These are phyloP conservation scores for Nicotiana knightiana DNA, from an alignment of 257 asterid genomes.

Conservation along the genomic window DNA sequence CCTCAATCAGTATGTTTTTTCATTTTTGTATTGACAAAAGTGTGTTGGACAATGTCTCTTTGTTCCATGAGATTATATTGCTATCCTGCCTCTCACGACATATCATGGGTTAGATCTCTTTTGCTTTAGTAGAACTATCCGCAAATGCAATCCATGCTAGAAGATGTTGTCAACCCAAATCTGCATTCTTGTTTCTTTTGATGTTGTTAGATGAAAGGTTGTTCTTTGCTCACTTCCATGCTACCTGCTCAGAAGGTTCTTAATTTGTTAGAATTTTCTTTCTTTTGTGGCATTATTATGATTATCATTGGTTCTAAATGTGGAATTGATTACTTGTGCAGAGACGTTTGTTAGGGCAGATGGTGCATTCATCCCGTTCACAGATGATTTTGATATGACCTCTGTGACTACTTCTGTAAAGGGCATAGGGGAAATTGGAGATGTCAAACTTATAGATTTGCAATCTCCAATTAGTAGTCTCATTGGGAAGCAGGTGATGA, in stretches of 20 bases:
- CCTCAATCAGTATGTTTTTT: too few species aligned
- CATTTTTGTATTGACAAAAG: too few species aligned
- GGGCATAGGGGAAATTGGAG: conserved; percentile 84
- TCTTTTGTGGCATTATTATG: not conserved
- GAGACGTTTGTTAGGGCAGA: conserved; percentile 97
- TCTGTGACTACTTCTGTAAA: conserved; percentile 71
- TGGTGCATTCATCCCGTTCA: conserved; percentile 90
- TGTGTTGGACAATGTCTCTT: not conserved
- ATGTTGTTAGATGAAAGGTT: not conserved
- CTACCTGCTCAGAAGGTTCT: not conserved
- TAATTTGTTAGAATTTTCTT: not conserved
- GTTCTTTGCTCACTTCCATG: not conserved
- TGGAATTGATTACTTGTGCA: conserved; percentile 29
- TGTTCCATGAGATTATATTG: not conserved
- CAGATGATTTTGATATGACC: conserved; percentile 73
- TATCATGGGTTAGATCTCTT: not conserved
- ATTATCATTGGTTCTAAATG: not conserved
- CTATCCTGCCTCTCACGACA: not conserved
- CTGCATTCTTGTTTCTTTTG: not conserved
- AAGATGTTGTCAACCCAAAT: too few species aligned
- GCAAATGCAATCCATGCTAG: not conserved
- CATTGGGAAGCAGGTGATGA: conserved; percentile 76
- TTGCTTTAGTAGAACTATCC: not conserved
- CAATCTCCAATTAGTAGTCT: conserved; percentile 85
- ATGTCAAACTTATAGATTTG: conserved; percentile 68